Evolutionary conservation across 2,329 filamentous ascomycete genomes (phyloP), one percentile per base, ranked within the genome.

Genomic region (Aureobasidium uvarum): DNA sequence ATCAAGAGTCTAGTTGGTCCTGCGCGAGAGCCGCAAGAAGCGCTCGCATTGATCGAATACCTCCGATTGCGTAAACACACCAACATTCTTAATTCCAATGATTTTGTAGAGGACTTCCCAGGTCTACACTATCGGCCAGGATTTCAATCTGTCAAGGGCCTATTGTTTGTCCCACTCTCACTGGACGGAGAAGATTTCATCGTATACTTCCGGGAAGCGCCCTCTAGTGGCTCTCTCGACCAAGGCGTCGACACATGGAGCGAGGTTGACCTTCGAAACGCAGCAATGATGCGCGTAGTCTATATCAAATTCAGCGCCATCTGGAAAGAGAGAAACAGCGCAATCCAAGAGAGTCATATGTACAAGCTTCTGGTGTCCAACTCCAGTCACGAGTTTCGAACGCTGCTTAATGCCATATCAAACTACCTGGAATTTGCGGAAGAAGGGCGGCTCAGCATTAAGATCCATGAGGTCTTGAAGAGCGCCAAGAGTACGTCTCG

Each of bases 341-440:
- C 56, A 3, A 5, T 60, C 31, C 25, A 60, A 25, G n/a, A 60
- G 13, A 48, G 28, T n/a, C 56, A 33, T 20, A 13, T 60, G 14
- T 48, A 36, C n/a, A 46, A 6, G 13, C 43, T 60, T 11, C 8
- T 60, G n/a, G 5, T 60, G 18, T 48, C 56, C 5, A 60, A 60
- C 11, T 60, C 56, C 3, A 48, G 41, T 5, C 56, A 60, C 25
- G 56, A 60, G n/a, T 48, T 60, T 23, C 41, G 56, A 28, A 60
- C 56, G 11, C 43, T 48, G 6, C n/a, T 60, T 2, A 60, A 60
- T 16, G 56, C 56, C 5, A 60, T 60, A 13, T 23, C 33, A 11
- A 60, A 60, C 33, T 60, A 60, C 23, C 31, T 60, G 28, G 56
- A 60, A 11, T 46, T 60, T 18, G 56, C 56, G 3, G 23, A 18